phyloP scores from a whole-genome alignment of 129 eudicot species.

The Artemisia argyi region DNA sequence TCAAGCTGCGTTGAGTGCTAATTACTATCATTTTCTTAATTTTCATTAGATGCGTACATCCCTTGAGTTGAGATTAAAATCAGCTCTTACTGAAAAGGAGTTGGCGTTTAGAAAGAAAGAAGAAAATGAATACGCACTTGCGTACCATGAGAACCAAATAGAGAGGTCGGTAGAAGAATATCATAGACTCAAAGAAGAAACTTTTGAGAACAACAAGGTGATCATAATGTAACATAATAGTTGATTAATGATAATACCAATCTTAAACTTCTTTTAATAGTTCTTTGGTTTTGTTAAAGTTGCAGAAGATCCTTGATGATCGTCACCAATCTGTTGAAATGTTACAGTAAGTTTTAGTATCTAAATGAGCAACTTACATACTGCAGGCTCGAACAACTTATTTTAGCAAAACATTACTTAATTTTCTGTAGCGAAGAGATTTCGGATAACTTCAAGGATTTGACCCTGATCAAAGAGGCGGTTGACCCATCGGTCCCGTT shows the following conservation, averaged over 20 bases:
- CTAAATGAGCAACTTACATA: too few relatives aligned
- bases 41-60: conserved; percentile 42
- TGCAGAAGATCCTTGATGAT: conserved; percentile 63
- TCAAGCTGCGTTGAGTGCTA: background rate
- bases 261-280: background rate
- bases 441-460: too few relatives aligned
- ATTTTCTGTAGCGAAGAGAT: too few relatives aligned
- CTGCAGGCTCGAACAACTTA: too few relatives aligned
- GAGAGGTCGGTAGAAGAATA: conserved; percentile 53
- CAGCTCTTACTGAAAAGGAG: conserved; percentile 36
- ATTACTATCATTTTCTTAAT: background rate
- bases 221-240: background rate
- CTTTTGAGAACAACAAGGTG: conserved; percentile 72
- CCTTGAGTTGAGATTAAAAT: conserved; percentile 27
- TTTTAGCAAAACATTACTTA: too few relatives aligned
- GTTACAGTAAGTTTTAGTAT: too few relatives aligned
- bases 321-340: conserved; percentile 13
- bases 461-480: too few relatives aligned
- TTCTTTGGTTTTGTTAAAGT: conserved; percentile 30
- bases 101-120: conserved; percentile 43
- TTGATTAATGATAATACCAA: background rate
- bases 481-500: too few relatives aligned
- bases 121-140: conserved; percentile 48
- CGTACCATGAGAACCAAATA: conserved; percentile 47
- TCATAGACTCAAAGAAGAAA: conserved; percentile 54